A percentile compares a stretch with the other conserved stretches of the same genome.
Conservation (phyloP, 1,284 basidiomycete species). For the Boletus mariae region DNA sequence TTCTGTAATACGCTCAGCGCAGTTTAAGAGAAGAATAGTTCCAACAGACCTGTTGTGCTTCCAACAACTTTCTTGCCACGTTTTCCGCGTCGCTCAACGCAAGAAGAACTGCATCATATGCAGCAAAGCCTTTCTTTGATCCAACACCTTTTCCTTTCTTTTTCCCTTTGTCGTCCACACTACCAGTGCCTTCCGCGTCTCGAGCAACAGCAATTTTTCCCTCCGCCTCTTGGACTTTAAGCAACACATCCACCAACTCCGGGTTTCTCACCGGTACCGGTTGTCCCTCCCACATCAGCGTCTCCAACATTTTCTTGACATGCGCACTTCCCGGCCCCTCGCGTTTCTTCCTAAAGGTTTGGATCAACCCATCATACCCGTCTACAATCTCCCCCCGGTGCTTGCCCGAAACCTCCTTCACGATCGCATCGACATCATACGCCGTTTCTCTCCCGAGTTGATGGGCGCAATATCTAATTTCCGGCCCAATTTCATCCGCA, state of each 20-base stretch:
- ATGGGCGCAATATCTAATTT: conserved; percentile 92
- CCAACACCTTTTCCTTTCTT: conserved; percentile 44
- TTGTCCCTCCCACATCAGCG: conserved; percentile 79
- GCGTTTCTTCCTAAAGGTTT: conserved; percentile 48
- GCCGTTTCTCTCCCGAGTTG: conserved; percentile 72
- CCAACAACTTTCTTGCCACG: conserved; percentile 72
- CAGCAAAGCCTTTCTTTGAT: conserved; percentile 70
- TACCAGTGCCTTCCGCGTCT: conserved; percentile 22
- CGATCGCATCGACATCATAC: conserved; percentile 82
- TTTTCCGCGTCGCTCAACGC: conserved; percentile 87
- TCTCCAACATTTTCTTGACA: conserved; percentile 53
- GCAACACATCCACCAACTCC: conserved; percentile 85
- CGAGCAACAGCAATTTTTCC: conserved; percentile 41
- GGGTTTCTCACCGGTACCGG: conserved; percentile 85
- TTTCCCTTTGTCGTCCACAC: conserved; percentile 24
- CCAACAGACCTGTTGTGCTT: conserved; percentile 67
- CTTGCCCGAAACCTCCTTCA: conserved; percentile 64
- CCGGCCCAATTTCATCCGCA: conserved; percentile 84
- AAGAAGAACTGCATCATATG: conserved; percentile 80
- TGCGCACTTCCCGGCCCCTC: conserved; percentile 37
- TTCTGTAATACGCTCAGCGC: conserved; percentile 21
- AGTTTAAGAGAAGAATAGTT: neutral
- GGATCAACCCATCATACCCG: conserved; percentile 58
- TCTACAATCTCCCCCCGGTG: conserved; percentile 62
- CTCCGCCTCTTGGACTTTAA: conserved; percentile 82